A percentile compares a stretch with the other conserved stretches of the same genome.
Conservation (phyloP, 352 stramenopile species). For the Pythium insidiosum region DNA sequence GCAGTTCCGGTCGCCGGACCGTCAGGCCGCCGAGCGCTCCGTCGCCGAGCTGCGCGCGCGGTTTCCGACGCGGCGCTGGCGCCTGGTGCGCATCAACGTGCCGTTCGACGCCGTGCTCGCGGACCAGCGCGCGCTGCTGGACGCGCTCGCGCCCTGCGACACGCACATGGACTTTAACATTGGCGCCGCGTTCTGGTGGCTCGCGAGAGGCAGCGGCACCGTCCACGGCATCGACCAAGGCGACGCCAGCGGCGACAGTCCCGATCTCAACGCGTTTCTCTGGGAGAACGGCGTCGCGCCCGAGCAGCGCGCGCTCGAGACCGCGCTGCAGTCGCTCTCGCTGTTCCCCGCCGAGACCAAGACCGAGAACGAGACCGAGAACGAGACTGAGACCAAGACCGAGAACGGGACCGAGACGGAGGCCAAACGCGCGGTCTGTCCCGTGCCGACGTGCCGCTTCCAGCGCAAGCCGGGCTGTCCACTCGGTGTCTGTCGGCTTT, state of each 20-base stretch:
- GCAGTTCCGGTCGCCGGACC: constrained; percentile 79
- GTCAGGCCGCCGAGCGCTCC: constrained; percentile 78
- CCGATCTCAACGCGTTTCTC: constrained; percentile 38
- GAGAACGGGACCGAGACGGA: background rate
- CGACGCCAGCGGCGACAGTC: background rate
- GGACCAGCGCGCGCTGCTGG: constrained; percentile 55
- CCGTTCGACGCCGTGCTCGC: constrained; percentile 57
- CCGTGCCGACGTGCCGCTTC: constrained; percentile 26
- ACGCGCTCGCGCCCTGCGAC: constrained; percentile 79
- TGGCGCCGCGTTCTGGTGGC: constrained; percentile 93
- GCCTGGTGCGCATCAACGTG: constrained; percentile 83
- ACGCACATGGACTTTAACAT: constrained; percentile 99
- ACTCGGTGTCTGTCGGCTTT: constrained; percentile 35
- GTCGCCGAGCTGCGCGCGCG: constrained; percentile 74
- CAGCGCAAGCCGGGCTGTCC: constrained; percentile 36
- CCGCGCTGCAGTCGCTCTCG: too few species aligned
- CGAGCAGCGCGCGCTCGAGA: too few species aligned
- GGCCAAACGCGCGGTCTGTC: constrained; percentile 15
- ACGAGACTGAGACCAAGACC: too few species aligned
- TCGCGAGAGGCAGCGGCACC: constrained; percentile 57
- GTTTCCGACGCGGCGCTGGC: constrained; percentile 81
- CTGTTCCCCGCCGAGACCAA: background rate
- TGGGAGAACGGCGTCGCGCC: too few species aligned
- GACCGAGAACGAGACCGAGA: background rate
- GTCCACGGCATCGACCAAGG: constrained; percentile 11